Evolutionary conservation across 2,329 filamentous ascomycete species (phyloP), one percentile per base, ranked within the genome.

Genomic region (Periconia macrospinosa): DNA sequence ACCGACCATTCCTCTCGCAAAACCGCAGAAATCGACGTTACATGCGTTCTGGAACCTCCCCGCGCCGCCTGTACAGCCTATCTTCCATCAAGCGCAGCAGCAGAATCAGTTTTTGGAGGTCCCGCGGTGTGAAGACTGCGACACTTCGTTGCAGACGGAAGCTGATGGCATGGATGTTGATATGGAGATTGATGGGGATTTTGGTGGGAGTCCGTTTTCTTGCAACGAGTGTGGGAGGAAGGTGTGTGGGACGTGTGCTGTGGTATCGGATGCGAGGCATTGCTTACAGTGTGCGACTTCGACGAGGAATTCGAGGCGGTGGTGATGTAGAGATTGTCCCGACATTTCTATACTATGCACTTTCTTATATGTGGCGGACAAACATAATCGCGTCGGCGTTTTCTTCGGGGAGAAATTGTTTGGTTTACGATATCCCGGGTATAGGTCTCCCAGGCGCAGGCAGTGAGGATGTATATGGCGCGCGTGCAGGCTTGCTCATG

Each of bases 31-130:
- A 52, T 79, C 74, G 11, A 80, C 77, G 2, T 64, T 81, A 1
- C 78, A 81, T 53, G 68, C 72, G 2, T 80, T 81, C 62, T 81
- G 78, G 78, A 72, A 70, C 11, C 68, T 80, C 1, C 60, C 71
- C 8, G 68, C 72, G 15, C 62, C 68, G 2, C 70, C 65, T 7
- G 65, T 70, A 2, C 62, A 65, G 17, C 55, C 55, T 10, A 35
- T 58, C 33, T 63, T 63, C 50, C 47, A 11, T 47, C 58, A 3
- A 53, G 49, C n/a, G 54, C 63, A 30, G n/a, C 53, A 52, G 49
- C 53, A 46, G 33, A 15, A 53, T 10, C 58, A 57, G 23, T 2
- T 52, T 8, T 40, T 45, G 20, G 56, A 62, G 8, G 51, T 55
- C 5, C 60, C 66, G 52, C 65, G 66, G 13, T 80, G 78, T 54